Conservation (phyloP, 768 basidiomycete genomes). For the Neoboletus magnificus region DNA sequence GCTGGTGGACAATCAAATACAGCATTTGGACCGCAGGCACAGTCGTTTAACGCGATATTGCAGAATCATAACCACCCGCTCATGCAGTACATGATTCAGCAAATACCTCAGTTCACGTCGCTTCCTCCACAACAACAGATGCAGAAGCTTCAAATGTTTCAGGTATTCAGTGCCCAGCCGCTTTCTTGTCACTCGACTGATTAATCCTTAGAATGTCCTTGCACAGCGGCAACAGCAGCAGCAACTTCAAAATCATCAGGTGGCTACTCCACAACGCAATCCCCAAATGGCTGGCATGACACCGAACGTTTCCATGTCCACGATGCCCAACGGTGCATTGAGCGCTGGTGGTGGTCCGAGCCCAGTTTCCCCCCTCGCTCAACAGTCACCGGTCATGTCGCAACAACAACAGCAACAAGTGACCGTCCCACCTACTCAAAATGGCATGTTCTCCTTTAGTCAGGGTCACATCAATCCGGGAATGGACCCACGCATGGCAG, state of each 20-base stretch:
- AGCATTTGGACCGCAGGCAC: slow-evolving; percentile 32
- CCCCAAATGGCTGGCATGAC: slow-evolving; percentile 31
- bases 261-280: slow-evolving; percentile 24
- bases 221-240: slow-evolving; percentile 31
- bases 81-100: slow-evolving; percentile 50
- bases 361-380: slow-evolving; percentile 29
- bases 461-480: slow-evolving; percentile 23
- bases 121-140: slow-evolving; percentile 55
- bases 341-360: slow-evolving; percentile 22
- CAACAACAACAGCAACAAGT: slow-evolving; percentile 28
- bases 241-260: slow-evolving; percentile 30
- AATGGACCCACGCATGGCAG: slow-evolving; percentile 32
- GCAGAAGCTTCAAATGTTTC: slow-evolving; percentile 52
- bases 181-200: slow-evolving; percentile 5
- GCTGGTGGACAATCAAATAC: slow-evolving; percentile 17
- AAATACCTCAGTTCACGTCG: slow-evolving; percentile 50
- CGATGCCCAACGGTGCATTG: slow-evolving; percentile 27
- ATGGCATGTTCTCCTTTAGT: slow-evolving; percentile 30
- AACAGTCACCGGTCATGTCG: slow-evolving; percentile 29
- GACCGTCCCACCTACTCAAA: slow-evolving; percentile 27
- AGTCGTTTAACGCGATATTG: slow-evolving; percentile 48
- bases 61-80: slow-evolving; percentile 56
- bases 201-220: slow-evolving; percentile 11
- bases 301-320: slow-evolving; percentile 24
- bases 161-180: slow-evolving; percentile 36